phyloP scores from a whole-genome alignment of 192 early-diverging fungal genomes.

The Funneliformis geosporum region DNA sequence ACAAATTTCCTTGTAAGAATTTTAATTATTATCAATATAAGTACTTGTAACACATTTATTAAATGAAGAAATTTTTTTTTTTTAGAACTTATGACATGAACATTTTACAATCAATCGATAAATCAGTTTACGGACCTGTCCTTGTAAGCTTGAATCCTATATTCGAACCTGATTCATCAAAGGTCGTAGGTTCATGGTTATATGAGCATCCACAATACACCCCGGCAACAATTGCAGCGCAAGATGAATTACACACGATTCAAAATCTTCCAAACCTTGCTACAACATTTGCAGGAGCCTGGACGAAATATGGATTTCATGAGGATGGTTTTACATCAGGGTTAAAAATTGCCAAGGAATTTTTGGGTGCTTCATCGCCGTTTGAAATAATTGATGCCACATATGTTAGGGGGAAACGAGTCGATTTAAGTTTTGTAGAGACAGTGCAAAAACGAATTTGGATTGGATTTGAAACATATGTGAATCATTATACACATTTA shows the following conservation, averaged over 20 bases:
- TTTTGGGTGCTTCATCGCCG: conserved; percentile 50
- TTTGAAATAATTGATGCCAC: conserved; percentile 35
- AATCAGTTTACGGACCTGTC: conserved; percentile 48
- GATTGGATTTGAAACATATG: not conserved
- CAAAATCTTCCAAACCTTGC: conserved; percentile 46
- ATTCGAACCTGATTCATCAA: conserved; percentile 45
- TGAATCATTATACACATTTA: not conserved
- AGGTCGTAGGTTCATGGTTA: conserved; percentile 46
- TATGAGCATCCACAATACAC: conserved; percentile 58
- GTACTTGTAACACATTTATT: not conserved
- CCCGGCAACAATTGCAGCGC: conserved; percentile 46
- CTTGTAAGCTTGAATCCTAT: conserved; percentile 65
- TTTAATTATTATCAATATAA: not conserved
- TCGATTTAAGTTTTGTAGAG: not conserved
- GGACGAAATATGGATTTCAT: conserved; percentile 72
- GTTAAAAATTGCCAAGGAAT: conserved; percentile 47
- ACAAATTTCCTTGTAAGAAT: conserved; percentile 27
- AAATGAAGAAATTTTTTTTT: conserved; percentile 34
- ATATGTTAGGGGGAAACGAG: conserved; percentile 15
- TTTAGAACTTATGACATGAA: conserved; percentile 69
- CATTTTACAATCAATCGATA: conserved; percentile 55
- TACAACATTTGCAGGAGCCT: conserved; percentile 58
- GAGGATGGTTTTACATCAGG: conserved; percentile 65
- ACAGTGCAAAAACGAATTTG: conserved; percentile 3
- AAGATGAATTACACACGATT: conserved; percentile 45